These are phyloP conservation scores for Rubia peregrina DNA, from an alignment of 305 asterid species.

Conservation along the genomic window DNA sequence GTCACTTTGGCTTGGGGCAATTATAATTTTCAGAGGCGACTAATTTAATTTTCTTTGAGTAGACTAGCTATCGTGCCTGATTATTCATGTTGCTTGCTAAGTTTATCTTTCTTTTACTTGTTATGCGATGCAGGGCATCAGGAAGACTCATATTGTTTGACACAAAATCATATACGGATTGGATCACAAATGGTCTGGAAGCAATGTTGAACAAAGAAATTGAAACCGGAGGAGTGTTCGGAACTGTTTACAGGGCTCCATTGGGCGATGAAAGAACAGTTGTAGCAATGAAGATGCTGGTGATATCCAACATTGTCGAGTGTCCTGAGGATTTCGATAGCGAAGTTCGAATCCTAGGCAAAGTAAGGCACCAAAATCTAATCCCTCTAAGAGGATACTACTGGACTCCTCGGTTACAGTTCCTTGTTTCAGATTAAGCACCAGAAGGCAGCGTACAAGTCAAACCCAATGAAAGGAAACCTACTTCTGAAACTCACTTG, in stretches of 20 bases:
- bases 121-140: slow-evolving; percentile 7
- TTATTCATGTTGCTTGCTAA: too few relatives aligned
- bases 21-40: too few relatives aligned
- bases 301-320: slow-evolving; percentile 49
- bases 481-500: slow-evolving; percentile 31
- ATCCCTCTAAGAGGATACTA: slow-evolving; percentile 63
- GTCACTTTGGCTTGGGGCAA: too few relatives aligned
- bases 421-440: slow-evolving; percentile 67
- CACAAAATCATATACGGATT: slow-evolving; percentile 43
- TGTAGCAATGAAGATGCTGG: slow-evolving; percentile 66
- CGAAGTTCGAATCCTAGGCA: slow-evolving; percentile 57
- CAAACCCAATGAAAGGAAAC: slow-evolving; percentile 38
- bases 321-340: slow-evolving; percentile 76
- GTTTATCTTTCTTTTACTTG: too few relatives aligned
- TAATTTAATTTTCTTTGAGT: too few relatives aligned
- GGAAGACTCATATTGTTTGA: slow-evolving; percentile 68
- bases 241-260: slow-evolving; percentile 65
- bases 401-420: slow-evolving; percentile 87
- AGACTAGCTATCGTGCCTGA: too few relatives aligned
- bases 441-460: slow-evolving; percentile 54
- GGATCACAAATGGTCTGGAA: slow-evolving; percentile 36
- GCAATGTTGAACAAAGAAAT: slow-evolving; percentile 52
- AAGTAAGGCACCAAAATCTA: slow-evolving; percentile 73
- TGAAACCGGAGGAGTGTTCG: slow-evolving; percentile 73
- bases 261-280: slow-evolving; percentile 41